Percentiles rank a stretch among this genome's conserved stretches.
phyloP scores from a whole-genome alignment of 176 grass and related monocot genomes.

The Themeda triandra region DNA sequence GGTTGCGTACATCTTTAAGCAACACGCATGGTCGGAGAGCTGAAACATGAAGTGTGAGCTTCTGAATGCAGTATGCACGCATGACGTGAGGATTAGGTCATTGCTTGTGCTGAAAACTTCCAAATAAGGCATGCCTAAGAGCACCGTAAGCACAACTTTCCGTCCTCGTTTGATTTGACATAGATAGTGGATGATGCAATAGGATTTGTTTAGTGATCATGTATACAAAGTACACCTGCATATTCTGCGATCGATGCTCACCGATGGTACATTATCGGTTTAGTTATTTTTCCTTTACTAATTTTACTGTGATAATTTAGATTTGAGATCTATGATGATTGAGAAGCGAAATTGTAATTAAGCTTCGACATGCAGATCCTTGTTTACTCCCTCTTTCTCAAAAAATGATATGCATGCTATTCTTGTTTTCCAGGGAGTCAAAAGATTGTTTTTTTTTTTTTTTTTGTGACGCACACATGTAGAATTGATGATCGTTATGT shows the following conservation, averaged over 20 bases:
- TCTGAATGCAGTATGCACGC: not conserved
- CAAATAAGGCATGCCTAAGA: not conserved
- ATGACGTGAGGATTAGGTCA: slow-evolving; percentile 19
- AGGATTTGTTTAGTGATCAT: not conserved
- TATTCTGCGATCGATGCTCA: not conserved
- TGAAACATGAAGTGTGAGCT: not conserved
- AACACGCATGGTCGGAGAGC: not conserved
- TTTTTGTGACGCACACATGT: too few species aligned
- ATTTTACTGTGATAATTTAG: not conserved
- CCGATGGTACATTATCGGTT: not conserved
- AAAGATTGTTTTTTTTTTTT: too few species aligned
- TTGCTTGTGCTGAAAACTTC: not conserved
- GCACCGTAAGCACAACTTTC: not conserved
- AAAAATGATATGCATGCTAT: too few species aligned
- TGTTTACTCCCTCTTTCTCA: not conserved
- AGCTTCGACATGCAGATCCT: not conserved
- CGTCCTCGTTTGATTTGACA: not conserved
- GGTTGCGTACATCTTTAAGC: not conserved
- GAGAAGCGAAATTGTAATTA: not conserved
- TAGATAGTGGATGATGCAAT: not conserved
- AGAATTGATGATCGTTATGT: too few species aligned
- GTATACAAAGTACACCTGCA: not conserved
- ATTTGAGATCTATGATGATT: not conserved
- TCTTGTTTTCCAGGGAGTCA: too few species aligned
- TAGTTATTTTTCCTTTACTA: not conserved